A percentile compares a stretch with the other conserved stretches of the same genome.
These are phyloP conservation scores for Globisporangium mamillatum DNA, from an alignment of 352 stramenopile species.

Conservation along the genomic window DNA sequence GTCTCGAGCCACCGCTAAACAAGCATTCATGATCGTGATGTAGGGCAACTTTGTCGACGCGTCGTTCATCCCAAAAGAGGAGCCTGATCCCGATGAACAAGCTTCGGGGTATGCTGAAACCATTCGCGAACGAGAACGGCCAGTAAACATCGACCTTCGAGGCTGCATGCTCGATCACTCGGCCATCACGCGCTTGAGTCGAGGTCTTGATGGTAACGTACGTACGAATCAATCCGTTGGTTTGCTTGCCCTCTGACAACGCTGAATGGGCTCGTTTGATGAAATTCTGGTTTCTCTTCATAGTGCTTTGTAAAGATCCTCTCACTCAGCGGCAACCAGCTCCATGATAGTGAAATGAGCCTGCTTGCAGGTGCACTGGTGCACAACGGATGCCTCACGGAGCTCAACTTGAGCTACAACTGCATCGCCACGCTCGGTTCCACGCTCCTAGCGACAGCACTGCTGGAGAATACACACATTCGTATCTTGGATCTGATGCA, in stretches of 20 bases:
- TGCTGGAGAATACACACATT: constrained; percentile 41
- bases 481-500: constrained; percentile 58
- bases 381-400: constrained; percentile 43
- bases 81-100: constrained; percentile 6
- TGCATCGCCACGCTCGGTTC: constrained; percentile 49
- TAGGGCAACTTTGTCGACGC: constrained; percentile 36
- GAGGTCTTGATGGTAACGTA: constrained; percentile 53
- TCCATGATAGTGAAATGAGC: constrained; percentile 49
- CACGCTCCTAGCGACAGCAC: constrained; percentile 44
- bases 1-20: background rate
- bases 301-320: constrained; percentile 59
- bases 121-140: constrained; percentile 2
- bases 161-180: constrained; percentile 45
- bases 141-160: constrained; percentile 41
- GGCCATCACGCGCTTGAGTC: constrained; percentile 42
- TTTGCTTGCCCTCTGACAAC: background rate
- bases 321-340: constrained; percentile 64
- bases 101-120: constrained; percentile 10
- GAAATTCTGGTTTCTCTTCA: background rate
- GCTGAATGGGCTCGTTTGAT: background rate
- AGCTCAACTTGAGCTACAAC: constrained; percentile 77
- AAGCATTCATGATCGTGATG: constrained; percentile 1
- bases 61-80: constrained; percentile 9
- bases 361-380: constrained; percentile 51
- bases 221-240: constrained; percentile 5